Evolutionary conservation across 768 basidiomycete genomes (phyloP).

Genomic region (Tylopilus felleus): DNA sequence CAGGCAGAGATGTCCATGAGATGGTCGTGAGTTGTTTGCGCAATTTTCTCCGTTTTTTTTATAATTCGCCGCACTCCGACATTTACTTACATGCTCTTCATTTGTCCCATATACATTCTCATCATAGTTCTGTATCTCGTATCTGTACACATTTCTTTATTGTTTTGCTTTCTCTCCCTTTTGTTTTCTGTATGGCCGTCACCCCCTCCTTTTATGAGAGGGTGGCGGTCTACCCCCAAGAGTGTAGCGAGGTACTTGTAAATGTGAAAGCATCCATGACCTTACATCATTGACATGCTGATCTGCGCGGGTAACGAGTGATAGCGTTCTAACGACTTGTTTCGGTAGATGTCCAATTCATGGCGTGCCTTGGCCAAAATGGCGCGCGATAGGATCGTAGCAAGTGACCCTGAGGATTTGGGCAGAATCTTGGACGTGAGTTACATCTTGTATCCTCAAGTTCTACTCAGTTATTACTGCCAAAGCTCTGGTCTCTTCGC

Average conservation of each 20-base stretch:
- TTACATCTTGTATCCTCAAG: not conserved
- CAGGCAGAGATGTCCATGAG: conserved; percentile 67
- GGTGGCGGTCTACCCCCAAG: conserved; percentile 15
- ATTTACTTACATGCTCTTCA: conserved; percentile 6
- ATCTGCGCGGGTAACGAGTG: not conserved
- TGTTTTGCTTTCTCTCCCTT: conserved; percentile 13
- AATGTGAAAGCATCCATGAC: conserved; percentile 7
- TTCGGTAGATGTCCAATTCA: conserved; percentile 75
- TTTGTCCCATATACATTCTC: conserved; percentile 12
- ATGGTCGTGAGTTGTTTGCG: conserved; percentile 61
- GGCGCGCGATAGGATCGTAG: conserved; percentile 76
- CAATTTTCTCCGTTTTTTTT: conserved; percentile 13
- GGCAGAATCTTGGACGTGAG: conserved; percentile 64
- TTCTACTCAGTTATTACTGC: not conserved
- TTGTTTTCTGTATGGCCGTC: conserved; percentile 25
- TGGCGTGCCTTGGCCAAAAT: conserved; percentile 84
- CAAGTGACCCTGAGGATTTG: conserved; percentile 66
- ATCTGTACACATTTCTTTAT: conserved; percentile 21
- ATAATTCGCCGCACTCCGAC: not conserved
- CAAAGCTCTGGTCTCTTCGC: conserved; percentile 83
- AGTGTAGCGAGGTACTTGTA: conserved; percentile 21
- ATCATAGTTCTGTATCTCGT: conserved; percentile 20
- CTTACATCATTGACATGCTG: not conserved
- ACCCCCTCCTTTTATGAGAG: not conserved
- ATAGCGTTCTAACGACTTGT: conserved; percentile 10